Evolutionary conservation across 164 flowering plant species (phyloP).

Genomic region (Amborella trichopoda): DNA sequence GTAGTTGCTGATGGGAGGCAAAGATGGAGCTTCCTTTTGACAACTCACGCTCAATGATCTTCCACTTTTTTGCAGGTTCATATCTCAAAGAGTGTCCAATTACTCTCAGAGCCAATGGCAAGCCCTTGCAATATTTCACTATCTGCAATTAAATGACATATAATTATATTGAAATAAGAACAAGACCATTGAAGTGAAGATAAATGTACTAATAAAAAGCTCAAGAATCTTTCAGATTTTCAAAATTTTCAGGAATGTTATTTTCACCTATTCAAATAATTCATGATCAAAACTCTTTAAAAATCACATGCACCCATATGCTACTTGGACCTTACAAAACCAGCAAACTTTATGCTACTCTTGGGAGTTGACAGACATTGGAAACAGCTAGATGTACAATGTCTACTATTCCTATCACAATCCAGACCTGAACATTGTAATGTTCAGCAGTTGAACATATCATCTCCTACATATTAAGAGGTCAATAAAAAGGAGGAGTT

Average conservation of each 20-base stretch:
- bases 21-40: slow-evolving; percentile 5
- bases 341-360: neutral
- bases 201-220: neutral
- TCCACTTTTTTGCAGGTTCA: slow-evolving; percentile 52
- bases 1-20: slow-evolving; percentile 49
- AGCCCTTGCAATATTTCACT: slow-evolving; percentile 60
- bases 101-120: slow-evolving; percentile 80
- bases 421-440: too few relatives aligned
- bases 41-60: slow-evolving; percentile 40
- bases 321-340: neutral
- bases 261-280: neutral
- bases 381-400: too few relatives aligned
- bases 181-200: neutral
- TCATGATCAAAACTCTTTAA: neutral
- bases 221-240: neutral
- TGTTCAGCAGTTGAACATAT: too few relatives aligned
- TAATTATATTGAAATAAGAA: neutral
- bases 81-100: slow-evolving; percentile 65
- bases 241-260: neutral
- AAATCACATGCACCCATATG: neutral
- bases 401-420: too few relatives aligned
- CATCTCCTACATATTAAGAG: too few relatives aligned
- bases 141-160: slow-evolving; percentile 24
- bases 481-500: too few relatives aligned
- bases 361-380: too few relatives aligned